Percentiles rank a stretch among this genome's conserved stretches.
phyloP scores from a whole-genome alignment of 768 basidiomycete species.

The Boletus bicolor region DNA sequence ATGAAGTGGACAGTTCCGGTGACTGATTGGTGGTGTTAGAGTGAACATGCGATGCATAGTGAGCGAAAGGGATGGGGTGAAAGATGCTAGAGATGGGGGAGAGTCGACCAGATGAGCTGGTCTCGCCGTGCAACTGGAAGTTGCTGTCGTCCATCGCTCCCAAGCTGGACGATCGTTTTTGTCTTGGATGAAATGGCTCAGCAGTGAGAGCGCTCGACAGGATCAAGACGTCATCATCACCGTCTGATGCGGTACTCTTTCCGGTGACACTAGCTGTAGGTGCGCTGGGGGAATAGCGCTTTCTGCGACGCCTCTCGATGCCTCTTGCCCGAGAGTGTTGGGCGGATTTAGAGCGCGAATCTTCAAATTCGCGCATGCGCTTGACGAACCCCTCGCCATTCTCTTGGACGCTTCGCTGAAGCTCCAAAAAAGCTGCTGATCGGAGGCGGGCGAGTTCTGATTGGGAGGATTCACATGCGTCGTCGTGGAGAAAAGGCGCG shows the following conservation, averaged over 20 bases:
- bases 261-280: conserved; percentile 11
- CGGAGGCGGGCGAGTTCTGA: conserved; percentile 46
- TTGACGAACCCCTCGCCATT: conserved; percentile 65
- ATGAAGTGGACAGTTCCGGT: conserved; percentile 18
- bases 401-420: conserved; percentile 58
- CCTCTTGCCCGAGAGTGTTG: conserved; percentile 39
- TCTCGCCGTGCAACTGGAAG: conserved; percentile 14
- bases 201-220: conserved; percentile 32
- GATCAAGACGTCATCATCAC: conserved; percentile 58
- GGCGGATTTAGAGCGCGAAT: conserved; percentile 42
- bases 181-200: conserved; percentile 23
- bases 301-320: conserved; percentile 41
- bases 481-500: conserved; percentile 15
- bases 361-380: conserved; percentile 73
- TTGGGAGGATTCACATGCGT: conserved; percentile 21
- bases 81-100: conserved; percentile 26
- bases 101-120: conserved; percentile 17
- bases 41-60: conserved; percentile 11
- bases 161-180: conserved; percentile 45
- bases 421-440: conserved; percentile 63
- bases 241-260: conserved; percentile 30
- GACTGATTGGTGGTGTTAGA: conserved; percentile 11
- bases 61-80: conserved; percentile 10
- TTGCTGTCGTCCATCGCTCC: conserved; percentile 41
- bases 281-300: conserved; percentile 33